Conservation (phyloP, 441 rosid species). For the Brassica hybrid region DNA sequence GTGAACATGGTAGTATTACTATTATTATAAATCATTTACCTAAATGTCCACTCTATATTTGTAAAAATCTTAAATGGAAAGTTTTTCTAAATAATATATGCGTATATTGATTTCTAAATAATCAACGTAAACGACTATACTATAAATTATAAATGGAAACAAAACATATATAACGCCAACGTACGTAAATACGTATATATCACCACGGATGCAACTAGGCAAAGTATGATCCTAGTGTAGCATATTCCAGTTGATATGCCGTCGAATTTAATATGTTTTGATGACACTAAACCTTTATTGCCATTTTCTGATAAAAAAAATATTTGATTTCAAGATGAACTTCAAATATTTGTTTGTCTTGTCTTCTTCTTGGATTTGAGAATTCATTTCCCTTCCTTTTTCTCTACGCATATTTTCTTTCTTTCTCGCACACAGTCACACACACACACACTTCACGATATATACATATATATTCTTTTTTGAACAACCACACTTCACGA, state of each 20-base stretch:
- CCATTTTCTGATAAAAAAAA: not conserved
- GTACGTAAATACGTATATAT: not conserved
- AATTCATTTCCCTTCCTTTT: conserved; percentile 17
- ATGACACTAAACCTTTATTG: not conserved
- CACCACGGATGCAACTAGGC: not conserved
- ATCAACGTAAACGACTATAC: not conserved
- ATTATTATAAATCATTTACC: not conserved
- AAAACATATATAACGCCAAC: not conserved
- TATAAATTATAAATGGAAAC: not conserved
- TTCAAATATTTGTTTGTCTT: conserved; percentile 31
- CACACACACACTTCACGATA: conserved; percentile 10
- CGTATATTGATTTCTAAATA: not conserved
- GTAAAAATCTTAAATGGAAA: not conserved
- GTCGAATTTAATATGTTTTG: conserved; percentile 13
- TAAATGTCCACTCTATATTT: not conserved
- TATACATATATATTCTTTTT: not conserved
- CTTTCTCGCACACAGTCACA: conserved; percentile 23
- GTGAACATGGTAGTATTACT: conserved; percentile 13
- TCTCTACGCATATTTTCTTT: conserved; percentile 29
- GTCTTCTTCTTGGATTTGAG: conserved; percentile 33
- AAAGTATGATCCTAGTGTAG: not conserved
- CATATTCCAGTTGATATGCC: conserved; percentile 33
- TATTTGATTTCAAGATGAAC: not conserved
- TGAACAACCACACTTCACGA: conserved; percentile 11
- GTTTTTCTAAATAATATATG: not conserved